Conservation (phyloP, 192 early-diverging fungal genomes). For the Umbelopsis sp. region DNA sequence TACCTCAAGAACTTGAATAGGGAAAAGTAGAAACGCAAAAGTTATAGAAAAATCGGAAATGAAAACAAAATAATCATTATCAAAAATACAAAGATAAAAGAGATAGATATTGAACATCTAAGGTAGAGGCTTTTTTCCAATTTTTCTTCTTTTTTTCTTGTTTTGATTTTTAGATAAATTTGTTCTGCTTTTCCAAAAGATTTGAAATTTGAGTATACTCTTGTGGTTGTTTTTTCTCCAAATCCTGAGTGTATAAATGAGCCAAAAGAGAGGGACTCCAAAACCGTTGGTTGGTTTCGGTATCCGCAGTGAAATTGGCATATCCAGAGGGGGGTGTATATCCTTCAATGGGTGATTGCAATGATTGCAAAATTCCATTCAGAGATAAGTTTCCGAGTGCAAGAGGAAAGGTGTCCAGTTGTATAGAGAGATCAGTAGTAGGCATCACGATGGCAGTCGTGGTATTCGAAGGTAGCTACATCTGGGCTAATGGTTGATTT, state of each 20-base stretch:
- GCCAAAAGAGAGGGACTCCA: conserved; percentile 6
- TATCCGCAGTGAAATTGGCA: conserved; percentile 12
- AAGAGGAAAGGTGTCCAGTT: conserved; percentile 22
- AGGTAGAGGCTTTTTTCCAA: too few species aligned
- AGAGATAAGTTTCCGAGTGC: conserved; percentile 24
- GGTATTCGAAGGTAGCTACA: conserved; percentile 9
- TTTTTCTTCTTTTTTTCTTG: background rate
- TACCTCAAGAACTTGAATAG: too few species aligned
- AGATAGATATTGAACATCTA: too few species aligned
- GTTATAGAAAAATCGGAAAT: too few species aligned
- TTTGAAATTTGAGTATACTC: background rate
- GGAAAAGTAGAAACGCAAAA: too few species aligned
- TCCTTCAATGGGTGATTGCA: conserved; percentile 6
- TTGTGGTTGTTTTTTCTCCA: background rate
- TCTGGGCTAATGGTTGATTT: background rate
- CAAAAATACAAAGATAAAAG: too few species aligned
- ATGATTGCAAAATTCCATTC: conserved; percentile 13
- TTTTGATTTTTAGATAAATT: background rate
- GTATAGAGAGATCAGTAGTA: background rate
- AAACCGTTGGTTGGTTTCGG: background rate
- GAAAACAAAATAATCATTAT: too few species aligned
- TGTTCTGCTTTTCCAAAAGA: background rate
- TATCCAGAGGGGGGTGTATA: conserved; percentile 18
- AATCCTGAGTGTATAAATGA: background rate
- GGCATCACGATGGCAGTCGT: conserved; percentile 12